Evolutionary conservation across 495 filamentous ascomycete species (phyloP), one percentile per base, ranked within the genome.

Genomic region (Penicillium manginii): DNA sequence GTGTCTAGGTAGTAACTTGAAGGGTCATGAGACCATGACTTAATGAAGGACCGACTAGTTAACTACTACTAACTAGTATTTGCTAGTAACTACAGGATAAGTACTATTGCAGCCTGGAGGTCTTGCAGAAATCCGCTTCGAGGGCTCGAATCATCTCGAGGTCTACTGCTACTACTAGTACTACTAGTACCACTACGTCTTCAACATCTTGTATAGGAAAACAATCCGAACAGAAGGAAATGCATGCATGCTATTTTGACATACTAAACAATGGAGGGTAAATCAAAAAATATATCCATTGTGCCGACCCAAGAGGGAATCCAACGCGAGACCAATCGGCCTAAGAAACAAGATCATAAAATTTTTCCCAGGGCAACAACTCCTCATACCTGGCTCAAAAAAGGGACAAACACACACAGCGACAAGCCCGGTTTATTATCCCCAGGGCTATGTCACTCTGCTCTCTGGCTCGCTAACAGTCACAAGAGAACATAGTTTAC

Each of bases 241-340:
- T 68, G 66, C 72, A 74, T 78, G 72, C 65, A 70, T 71, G 69
- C 68, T 72, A 69, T 72, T 70, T 62, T 70, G 22, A 73, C 73
- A 75, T 73, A 76, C 71, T 74, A 52, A 67, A 59, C 67, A 65
- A 71, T 62, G 72, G 68, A 43, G 62, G 60, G 57, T 65, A 72
- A 72, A 75, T 71, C 69, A 58, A 64, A 29, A 71, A 66, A 67
- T 77, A 79, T 79, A 77, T 78, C 73, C 77, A 75, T 76, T 72
- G 71, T 73, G 63, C 72, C 73, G 61, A 73, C 71, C 75, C 71
- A 73, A 69, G 68, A 49, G 61, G 64, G 64, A 72, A 69, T 70
- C 63, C 61, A 70, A 70, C 61, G 59, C 65, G 68, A 71, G 66
- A 59, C 63, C 66, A 71, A 54, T 55, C 61, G 63, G 61, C 61